phyloP scores from a whole-genome alignment of 2,329 filamentous ascomycete genomes.

The Stylonectria norvegica region DNA sequence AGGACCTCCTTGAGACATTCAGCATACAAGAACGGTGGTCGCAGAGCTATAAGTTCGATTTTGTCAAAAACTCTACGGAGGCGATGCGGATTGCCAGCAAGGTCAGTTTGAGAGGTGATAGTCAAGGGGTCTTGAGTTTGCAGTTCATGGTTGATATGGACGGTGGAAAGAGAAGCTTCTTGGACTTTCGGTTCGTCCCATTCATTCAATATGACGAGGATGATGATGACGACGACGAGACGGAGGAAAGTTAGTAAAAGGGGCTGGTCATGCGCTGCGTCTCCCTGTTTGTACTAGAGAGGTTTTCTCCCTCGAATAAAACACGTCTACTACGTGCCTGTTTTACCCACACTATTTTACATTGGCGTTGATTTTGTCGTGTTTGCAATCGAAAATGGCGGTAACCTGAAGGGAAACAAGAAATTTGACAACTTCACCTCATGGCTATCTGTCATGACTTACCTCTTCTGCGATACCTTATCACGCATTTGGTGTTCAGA shows the following conservation, averaged over 20 bases:
- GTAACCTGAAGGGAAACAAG: too few relatives aligned
- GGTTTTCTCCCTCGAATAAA: too few relatives aligned
- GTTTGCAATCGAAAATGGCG: too few relatives aligned
- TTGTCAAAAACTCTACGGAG: conserved; percentile 79
- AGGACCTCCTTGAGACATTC: conserved; percentile 72
- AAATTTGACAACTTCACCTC: too few relatives aligned
- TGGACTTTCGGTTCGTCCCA: conserved; percentile 81
- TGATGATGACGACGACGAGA: conserved; percentile 24
- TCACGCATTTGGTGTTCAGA: too few relatives aligned
- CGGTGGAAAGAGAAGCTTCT: conserved; percentile 64
- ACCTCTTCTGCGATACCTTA: too few relatives aligned
- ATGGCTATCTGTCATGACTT: too few relatives aligned
- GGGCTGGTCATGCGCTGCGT: too few relatives aligned
- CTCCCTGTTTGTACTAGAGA: too few relatives aligned
- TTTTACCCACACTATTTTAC: too few relatives aligned
- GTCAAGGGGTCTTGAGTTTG: conserved; percentile 84
- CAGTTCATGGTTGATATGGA: conserved; percentile 96
- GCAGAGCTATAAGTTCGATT: conserved; percentile 81
- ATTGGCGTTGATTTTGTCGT: too few relatives aligned
- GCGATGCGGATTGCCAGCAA: conserved; percentile 94
- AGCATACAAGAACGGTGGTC: conserved; percentile 57
- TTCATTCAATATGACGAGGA: conserved; percentile 58
- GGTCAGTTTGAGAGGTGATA: conserved; percentile 84
- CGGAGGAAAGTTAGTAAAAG: conserved; percentile 4
- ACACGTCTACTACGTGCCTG: too few relatives aligned